A percentile compares a stretch with the other conserved stretches of the same genome.
phyloP scores from a whole-genome alignment of 441 rosid species.

The Jatropha multifida region DNA sequence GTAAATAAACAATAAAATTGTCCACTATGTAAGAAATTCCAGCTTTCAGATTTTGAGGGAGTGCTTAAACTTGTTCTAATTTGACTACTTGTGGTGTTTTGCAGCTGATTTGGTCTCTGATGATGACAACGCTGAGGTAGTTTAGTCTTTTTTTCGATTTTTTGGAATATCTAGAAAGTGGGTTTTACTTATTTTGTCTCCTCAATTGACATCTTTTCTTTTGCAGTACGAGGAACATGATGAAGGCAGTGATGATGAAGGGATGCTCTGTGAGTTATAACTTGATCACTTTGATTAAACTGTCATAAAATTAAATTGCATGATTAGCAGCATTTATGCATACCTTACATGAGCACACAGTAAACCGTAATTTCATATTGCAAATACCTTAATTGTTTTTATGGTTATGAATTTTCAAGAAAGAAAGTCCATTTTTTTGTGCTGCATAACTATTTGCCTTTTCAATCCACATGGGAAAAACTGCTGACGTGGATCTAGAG shows the following conservation, averaged over 20 bases:
- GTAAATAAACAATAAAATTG: background rate
- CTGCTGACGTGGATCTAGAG: background rate
- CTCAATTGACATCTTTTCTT: constrained; percentile 12
- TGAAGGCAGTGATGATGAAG: constrained; percentile 80
- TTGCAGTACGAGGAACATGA: constrained; percentile 58
- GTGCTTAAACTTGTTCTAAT: constrained; percentile 16
- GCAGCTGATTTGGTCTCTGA: constrained; percentile 78
- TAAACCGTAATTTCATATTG: background rate
- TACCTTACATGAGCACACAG: background rate
- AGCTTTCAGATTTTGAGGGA: background rate
- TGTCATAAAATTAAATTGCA: background rate
- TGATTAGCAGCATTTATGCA: background rate
- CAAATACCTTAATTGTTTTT: background rate
- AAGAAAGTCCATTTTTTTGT: background rate
- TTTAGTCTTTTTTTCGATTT: constrained; percentile 7
- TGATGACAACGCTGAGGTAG: constrained; percentile 54
- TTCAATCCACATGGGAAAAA: background rate
- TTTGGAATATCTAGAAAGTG: background rate
- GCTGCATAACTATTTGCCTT: background rate
- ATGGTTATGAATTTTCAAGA: background rate
- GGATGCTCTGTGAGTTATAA: constrained; percentile 83
- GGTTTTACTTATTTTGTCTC: background rate
- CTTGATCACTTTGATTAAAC: constrained; percentile 12
- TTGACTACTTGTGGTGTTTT: constrained; percentile 22
- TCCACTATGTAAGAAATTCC: background rate